Evolutionary conservation across 441 rosid genomes (phyloP).

Genomic region (Populus hybrid): DNA sequence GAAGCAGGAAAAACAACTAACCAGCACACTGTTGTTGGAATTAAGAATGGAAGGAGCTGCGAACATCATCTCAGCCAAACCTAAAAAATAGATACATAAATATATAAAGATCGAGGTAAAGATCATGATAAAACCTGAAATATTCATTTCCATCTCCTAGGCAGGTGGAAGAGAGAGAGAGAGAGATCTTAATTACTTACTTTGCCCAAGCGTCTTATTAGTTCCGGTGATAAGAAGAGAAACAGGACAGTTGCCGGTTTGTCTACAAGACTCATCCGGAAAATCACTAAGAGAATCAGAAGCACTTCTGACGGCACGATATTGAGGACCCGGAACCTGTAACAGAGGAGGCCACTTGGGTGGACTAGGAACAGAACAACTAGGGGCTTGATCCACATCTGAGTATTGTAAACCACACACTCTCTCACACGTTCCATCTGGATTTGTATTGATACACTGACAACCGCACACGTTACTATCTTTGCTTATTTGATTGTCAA

Average conservation of each 20-base stretch:
- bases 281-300: slow-evolving; percentile 40
- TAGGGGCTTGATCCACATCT: slow-evolving; percentile 42
- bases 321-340: slow-evolving; percentile 68
- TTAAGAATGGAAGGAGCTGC: slow-evolving; percentile 37
- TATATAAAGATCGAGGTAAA: too few species aligned
- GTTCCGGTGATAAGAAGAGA: slow-evolving; percentile 67
- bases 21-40: slow-evolving; percentile 48
- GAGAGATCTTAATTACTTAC: slow-evolving; percentile 27
- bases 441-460: slow-evolving; percentile 32
- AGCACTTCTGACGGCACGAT: slow-evolving; percentile 55
- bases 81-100: slow-evolving; percentile 26
- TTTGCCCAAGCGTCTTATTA: slow-evolving; percentile 63
- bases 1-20: slow-evolving; percentile 28
- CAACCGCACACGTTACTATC: slow-evolving; percentile 56
- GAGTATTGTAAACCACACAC: slow-evolving; percentile 70
- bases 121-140: too few species aligned
- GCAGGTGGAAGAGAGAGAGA: too few species aligned
- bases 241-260: slow-evolving; percentile 54
- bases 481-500: slow-evolving; percentile 45
- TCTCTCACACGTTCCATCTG: slow-evolving; percentile 46
- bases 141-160: too few species aligned
- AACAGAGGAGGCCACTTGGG: slow-evolving; percentile 77
- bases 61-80: slow-evolving; percentile 50
- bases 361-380: slow-evolving; percentile 60
- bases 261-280: slow-evolving; percentile 73